A percentile compares a stretch with the other conserved stretches of the same genome.
Evolutionary conservation across 2,329 filamentous ascomycete species (phyloP).

Genomic region (Stromatinia cepivora): DNA sequence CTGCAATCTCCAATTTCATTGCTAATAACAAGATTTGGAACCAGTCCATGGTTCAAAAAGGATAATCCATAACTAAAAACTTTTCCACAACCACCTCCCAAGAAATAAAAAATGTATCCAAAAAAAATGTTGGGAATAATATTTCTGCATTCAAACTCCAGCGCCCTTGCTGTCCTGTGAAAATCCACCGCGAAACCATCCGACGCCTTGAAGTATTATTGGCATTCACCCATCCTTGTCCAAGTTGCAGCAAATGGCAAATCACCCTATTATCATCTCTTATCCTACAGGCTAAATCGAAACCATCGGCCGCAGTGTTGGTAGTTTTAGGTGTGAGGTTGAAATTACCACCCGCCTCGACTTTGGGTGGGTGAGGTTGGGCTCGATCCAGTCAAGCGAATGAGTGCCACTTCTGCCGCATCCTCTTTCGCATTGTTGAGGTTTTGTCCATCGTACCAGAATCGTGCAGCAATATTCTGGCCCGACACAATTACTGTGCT

Average conservation of each 20-base stretch:
- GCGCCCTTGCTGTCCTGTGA: constrained; percentile 36
- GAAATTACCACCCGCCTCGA: constrained; percentile 43
- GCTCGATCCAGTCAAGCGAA: constrained; percentile 50
- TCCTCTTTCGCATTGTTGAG: constrained; percentile 87
- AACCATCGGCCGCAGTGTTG: constrained; percentile 24
- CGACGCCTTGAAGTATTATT: constrained; percentile 37
- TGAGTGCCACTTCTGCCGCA: constrained; percentile 78
- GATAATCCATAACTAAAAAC: constrained; percentile 22
- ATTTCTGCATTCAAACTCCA: constrained; percentile 30
- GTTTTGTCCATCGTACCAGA: constrained; percentile 89
- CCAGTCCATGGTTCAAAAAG: constrained; percentile 15
- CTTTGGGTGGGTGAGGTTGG: constrained; percentile 47
- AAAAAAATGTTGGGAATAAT: constrained; percentile 4
- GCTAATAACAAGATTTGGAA: constrained; percentile 17
- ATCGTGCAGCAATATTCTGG: constrained; percentile 67
- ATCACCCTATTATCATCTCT: constrained; percentile 29
- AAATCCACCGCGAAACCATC: constrained; percentile 34
- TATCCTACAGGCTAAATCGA: constrained; percentile 39
- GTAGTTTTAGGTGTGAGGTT: constrained; percentile 25
- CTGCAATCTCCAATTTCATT: background rate
- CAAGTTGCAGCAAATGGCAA: constrained; percentile 32
- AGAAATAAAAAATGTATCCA: constrained; percentile 21
- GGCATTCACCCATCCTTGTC: constrained; percentile 39
- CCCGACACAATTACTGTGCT: constrained; percentile 73
- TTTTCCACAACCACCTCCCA: constrained; percentile 22